Base-by-base conservation (phyloP, 441 rosid species). In the Euphorbia celastroides region DNA sequence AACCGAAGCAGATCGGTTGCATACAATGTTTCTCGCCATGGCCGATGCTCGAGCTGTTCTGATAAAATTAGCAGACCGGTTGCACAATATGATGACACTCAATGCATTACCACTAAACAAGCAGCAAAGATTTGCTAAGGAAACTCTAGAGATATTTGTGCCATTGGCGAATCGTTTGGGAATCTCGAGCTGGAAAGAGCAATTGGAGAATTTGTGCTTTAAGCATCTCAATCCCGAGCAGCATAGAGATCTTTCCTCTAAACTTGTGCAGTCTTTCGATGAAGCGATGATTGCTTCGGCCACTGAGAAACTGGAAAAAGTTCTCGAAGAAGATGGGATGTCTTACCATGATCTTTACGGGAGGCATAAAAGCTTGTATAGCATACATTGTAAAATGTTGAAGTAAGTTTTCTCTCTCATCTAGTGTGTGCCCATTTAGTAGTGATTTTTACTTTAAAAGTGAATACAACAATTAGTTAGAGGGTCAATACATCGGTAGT, bases 21-120 rank as follows among this genome's bases (percentile, higher is more conserved):
- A 91, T 64, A 93, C 97, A 17, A 88, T 91, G 96, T 85, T 91
- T 83, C 96, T 93, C n/a, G 97, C 92, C 44, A 89, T 93, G 96
- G 88, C 92, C 28, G 99, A 93, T 83, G 97, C 95, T 26, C 82
- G 99, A 80, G 96, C 97, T 50, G 96, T 94, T 64, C 93, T 91
- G 67, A 91, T 89, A 54, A 94, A 94, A 73, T 76, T 94, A 72
- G 99, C 99, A 19, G 99, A 89, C 78, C 89, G 99, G 27, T 77
- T 94, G 65, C 99, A 94, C 76, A 91, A 94, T 75, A 94, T 94
- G 97, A 79, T 70, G 80, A 94, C 96, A 1, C 86, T 94, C 2
- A 89, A 87, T 63, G 92, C 96, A 2, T 75, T 94, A 78, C 84
- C 93, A 67, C 72, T 72, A 44, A 62, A 68, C 76, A 94, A 94